Evolutionary conservation across 1,139 yeast genomes (phyloP).

Genomic region (Debaryomyces nepalensis): DNA sequence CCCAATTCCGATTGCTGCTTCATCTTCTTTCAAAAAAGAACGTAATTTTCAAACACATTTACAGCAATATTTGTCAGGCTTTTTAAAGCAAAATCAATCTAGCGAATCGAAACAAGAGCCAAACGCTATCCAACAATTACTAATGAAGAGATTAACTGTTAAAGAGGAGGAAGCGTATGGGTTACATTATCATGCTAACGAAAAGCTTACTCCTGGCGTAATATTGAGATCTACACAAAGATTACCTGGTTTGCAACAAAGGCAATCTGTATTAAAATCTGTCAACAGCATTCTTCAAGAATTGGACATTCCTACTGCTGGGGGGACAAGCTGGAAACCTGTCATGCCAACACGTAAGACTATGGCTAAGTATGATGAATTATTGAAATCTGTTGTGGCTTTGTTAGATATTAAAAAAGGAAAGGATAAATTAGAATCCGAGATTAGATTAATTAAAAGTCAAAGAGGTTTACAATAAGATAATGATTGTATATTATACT

Average conservation of each 20-base stretch:
- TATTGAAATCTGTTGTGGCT: conserved; percentile 72
- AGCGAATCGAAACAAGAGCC: conserved; percentile 39
- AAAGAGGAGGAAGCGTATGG: conserved; percentile 91
- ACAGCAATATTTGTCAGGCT: conserved; percentile 47
- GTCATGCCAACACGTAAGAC: conserved; percentile 87
- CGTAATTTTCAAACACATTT: conserved; percentile 56
- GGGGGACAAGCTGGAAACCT: conserved; percentile 65
- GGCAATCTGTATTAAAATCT: conserved; percentile 72
- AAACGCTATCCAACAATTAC: conserved; percentile 45
- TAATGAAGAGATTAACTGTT: conserved; percentile 63
- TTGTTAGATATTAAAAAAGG: conserved; percentile 86
- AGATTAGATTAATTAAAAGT: conserved; percentile 62
- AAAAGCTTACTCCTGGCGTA: conserved; percentile 79
- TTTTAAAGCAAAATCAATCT: conserved; percentile 42
- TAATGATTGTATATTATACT: conserved; percentile 11
- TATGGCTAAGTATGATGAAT: conserved; percentile 76
- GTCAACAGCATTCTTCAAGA: conserved; percentile 77
- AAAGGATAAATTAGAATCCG: conserved; percentile 84
- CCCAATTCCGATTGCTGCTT: conserved; percentile 60
- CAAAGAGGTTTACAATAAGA: conserved; percentile 43
- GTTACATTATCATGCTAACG: conserved; percentile 73
- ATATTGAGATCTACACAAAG: conserved; percentile 70
- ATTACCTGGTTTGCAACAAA: conserved; percentile 51
- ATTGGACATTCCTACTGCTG: conserved; percentile 69
- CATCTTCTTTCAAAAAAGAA: conserved; percentile 55